These are phyloP conservation scores for Phoma sp. DNA, from an alignment of 2,329 filamentous ascomycete genomes.

Conservation along the genomic window DNA sequence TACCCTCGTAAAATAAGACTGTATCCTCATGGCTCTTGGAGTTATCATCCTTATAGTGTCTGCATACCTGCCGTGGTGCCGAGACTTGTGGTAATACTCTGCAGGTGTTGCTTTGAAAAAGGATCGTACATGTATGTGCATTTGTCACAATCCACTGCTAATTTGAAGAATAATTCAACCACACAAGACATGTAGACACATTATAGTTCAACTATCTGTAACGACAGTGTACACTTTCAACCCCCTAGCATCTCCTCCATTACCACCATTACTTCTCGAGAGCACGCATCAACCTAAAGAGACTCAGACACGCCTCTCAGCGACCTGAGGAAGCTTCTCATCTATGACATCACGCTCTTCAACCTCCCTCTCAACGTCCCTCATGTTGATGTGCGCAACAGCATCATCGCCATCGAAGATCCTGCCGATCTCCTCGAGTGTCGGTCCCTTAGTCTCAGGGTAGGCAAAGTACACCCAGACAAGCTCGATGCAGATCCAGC, in stretches of 20 bases:
- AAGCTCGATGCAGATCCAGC: constrained; percentile 67
- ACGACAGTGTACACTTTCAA: background rate
- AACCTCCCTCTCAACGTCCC: constrained; percentile 31
- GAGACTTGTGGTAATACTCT: too few relatives aligned
- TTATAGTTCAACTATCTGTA: background rate
- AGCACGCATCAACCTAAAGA: background rate
- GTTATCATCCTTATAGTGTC: too few relatives aligned
- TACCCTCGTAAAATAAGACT: too few relatives aligned
- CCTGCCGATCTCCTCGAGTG: constrained; percentile 72
- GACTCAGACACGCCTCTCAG: constrained; percentile 4
- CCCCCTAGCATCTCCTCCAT: background rate
- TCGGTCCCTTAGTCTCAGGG: constrained; percentile 69
- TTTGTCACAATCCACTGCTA: too few relatives aligned
- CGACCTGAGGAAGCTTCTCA: constrained; percentile 25
- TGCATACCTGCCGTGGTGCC: too few relatives aligned
- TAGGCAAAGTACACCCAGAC: constrained; percentile 61
- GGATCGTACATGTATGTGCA: too few relatives aligned
- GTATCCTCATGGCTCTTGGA: too few relatives aligned
- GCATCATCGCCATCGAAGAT: constrained; percentile 72
- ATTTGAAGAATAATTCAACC: too few relatives aligned
- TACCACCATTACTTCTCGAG: too few relatives aligned
- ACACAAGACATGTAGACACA: background rate
- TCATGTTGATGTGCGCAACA: constrained; percentile 37
- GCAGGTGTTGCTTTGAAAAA: too few relatives aligned
- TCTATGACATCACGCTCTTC: constrained; percentile 23